Evolutionary conservation across 129 eudicot genomes (phyloP).

Genomic region (Flaveria trinervia): DNA sequence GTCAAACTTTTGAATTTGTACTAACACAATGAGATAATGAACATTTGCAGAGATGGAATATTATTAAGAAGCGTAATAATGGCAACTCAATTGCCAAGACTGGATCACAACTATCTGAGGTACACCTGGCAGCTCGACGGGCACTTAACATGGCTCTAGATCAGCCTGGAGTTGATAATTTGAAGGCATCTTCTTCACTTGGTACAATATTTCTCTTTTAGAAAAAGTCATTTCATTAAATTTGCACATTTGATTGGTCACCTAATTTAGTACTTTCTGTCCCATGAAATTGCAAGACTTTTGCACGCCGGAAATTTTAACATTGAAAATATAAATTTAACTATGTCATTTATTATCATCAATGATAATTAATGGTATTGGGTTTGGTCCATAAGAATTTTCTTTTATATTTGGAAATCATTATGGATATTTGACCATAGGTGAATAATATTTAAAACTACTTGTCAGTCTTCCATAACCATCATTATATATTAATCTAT

Average conservation of each 20-base stretch:
- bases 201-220: constrained; percentile 31
- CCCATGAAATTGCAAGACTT: neutral
- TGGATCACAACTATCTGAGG: constrained; percentile 69
- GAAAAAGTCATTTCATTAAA: neutral
- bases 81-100: constrained; percentile 48
- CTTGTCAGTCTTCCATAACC: neutral
- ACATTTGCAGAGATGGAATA: constrained; percentile 82
- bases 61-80: constrained; percentile 60
- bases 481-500: neutral
- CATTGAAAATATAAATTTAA: neutral
- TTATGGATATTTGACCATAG: neutral
- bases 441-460: neutral
- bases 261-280: neutral
- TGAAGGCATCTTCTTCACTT: constrained; percentile 45
- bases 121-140: constrained; percentile 66
- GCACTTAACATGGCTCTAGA: constrained; percentile 64
- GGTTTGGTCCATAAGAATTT: neutral
- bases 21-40: constrained; percentile 26
- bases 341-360: neutral
- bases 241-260: neutral
- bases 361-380: constrained; percentile 1
- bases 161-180: constrained; percentile 52
- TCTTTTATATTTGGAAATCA: neutral
- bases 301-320: neutral
- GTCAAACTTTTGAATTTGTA: constrained; percentile 15